Conservation (phyloP, 306 rosid genomes). For the Cajanus cajan region DNA sequence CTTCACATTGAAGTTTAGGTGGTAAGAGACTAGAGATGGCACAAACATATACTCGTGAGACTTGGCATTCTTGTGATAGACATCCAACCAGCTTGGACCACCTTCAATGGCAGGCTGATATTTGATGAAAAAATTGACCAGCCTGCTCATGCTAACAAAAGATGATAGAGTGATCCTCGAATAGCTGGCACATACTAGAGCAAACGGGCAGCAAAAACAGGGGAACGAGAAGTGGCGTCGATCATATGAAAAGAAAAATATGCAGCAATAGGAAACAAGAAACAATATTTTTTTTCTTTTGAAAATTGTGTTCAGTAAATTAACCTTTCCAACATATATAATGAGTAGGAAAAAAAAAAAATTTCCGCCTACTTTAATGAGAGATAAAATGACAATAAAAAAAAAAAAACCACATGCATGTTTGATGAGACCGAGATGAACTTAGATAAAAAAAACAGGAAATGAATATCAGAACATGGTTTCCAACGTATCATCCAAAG, state of each 20-base stretch:
- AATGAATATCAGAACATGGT: background rate
- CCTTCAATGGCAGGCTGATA: background rate
- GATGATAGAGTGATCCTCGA: background rate
- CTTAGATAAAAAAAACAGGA: constrained; percentile 1
- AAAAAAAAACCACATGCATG: background rate
- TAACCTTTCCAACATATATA: background rate
- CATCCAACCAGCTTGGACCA: background rate
- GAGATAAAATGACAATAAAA: background rate
- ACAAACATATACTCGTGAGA: background rate
- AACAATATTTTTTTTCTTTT: background rate
- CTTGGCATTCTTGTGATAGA: background rate
- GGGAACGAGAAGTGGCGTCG: background rate
- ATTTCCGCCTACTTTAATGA: background rate
- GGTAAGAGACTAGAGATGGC: background rate
- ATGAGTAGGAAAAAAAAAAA: background rate
- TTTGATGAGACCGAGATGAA: background rate
- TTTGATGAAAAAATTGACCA: background rate
- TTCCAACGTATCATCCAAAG: background rate
- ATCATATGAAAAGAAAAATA: background rate
- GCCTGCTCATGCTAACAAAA: background rate
- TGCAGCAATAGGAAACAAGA: constrained; percentile 1
- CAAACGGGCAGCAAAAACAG: background rate
- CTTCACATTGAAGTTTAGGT: background rate
- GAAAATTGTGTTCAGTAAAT: background rate
- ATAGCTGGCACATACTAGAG: background rate